Base-by-base conservation (phyloP, 495 filamentous ascomycete species). In the Daldinia childiae region DNA sequence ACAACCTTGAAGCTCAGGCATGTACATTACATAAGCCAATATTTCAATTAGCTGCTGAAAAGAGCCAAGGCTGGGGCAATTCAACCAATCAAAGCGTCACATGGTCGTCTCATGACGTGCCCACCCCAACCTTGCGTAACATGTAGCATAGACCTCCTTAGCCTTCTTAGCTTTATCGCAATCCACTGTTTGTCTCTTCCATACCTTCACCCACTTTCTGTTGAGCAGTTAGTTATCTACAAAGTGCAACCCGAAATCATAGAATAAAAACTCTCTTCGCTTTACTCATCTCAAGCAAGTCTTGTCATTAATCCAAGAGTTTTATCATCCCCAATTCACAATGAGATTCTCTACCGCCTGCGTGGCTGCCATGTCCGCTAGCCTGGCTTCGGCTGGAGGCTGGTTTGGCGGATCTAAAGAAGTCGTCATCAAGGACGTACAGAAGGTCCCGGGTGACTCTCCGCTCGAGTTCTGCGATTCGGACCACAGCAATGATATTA, bases 401-500 rank as follows among this genome's bases (percentile, higher is more conserved):
- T 74, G 81, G 71, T 82, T 79, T 72, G 72, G 77, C 68, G 29
- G 51, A 38, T 76, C 69, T 12, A 71, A 82, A 58, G 75, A 75
- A 24, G 74, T 79, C 43, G 61, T 73, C 51, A 60, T 60, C 56
- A 74, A 80, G 56, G 82, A 81, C 56, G 79, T 79, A 5, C 70
- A 79, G 57, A 77, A 81, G 14, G 88, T 95, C 1, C 92, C 92
- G 17, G 92, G 92, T 76, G 83, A 92, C n/a, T 91, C 88, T 72
- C 92, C 92, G 24, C 84, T 95, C 57, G 74, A 87, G 43, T 93
- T 90, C 80, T 99, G 95, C 82, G 74, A 85, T 27, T 74, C 84
- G 24, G 87, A 92, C 4, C 79, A 83, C 27, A 79, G 81, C 29
- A 79, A 93, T 71, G 84, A 88, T 66, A 84, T 91, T 58, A 84